Evolutionary conservation across 345 rosid genomes (phyloP).

Genomic region (Cochlearia excelsa): DNA sequence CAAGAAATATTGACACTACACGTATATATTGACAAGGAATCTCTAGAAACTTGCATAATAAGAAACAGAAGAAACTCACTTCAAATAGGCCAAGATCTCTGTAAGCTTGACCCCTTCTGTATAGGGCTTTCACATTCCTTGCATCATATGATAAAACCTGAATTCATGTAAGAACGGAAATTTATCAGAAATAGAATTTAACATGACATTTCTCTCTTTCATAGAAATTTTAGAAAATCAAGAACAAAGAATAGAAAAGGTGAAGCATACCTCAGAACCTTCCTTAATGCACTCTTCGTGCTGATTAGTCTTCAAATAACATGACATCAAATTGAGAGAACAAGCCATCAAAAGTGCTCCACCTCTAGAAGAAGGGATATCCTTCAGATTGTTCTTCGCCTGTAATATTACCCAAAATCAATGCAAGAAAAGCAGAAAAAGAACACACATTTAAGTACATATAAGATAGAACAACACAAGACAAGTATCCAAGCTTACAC

Average conservation of each 20-base stretch:
- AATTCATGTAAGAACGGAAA: conserved; percentile 19
- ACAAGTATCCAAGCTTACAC: conserved; percentile 47
- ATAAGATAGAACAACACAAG: conserved; percentile 17
- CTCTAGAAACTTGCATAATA: conserved; percentile 18
- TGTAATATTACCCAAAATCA: conserved; percentile 32
- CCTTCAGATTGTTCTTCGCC: conserved; percentile 87
- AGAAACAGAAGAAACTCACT: conserved; percentile 52
- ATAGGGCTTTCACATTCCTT: conserved; percentile 84
- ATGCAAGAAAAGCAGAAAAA: conserved; percentile 7
- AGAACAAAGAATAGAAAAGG: conserved; percentile 6
- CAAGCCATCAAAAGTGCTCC: conserved; percentile 65
- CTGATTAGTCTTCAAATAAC: conserved; percentile 79
- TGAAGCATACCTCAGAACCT: conserved; percentile 76
- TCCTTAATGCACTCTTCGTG: conserved; percentile 68
- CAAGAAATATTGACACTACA: conserved; percentile 2
- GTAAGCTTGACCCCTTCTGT: conserved; percentile 96
- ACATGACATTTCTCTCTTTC: conserved; percentile 6
- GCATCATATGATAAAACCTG: conserved; percentile 82
- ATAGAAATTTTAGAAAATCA: not conserved
- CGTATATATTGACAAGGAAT: conserved; percentile 12
- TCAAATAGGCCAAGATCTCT: conserved; percentile 65
- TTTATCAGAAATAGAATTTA: conserved; percentile 20
- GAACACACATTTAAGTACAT: not conserved
- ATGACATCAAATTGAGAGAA: conserved; percentile 94
- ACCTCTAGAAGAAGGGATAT: conserved; percentile 57